phyloP scores from a whole-genome alignment of 306 rosid species.

The Acacia crassicarpa region DNA sequence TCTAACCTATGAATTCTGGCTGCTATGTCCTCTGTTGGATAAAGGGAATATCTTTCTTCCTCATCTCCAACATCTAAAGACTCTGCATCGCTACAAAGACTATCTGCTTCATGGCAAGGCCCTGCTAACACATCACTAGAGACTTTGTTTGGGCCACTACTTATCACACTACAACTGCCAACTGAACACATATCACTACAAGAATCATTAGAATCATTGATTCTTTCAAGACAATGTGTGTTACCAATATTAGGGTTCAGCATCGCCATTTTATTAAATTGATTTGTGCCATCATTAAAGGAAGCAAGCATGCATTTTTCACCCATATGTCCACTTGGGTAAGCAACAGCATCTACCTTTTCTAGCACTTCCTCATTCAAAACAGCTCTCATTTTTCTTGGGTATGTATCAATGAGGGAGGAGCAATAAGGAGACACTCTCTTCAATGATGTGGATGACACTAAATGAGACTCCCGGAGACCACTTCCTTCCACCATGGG shows the following conservation, averaged over 20 bases:
- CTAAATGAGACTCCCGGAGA: slow-evolving; percentile 41
- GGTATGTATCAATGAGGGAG: slow-evolving; percentile 40
- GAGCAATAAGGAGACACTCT: slow-evolving; percentile 47
- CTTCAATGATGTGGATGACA: slow-evolving; percentile 55
- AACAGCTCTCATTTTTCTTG: slow-evolving; percentile 56
- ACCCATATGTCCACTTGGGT: slow-evolving; percentile 62
- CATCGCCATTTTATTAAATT: slow-evolving; percentile 45
- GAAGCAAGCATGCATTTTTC: slow-evolving; percentile 58
- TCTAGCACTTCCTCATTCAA: slow-evolving; percentile 45
- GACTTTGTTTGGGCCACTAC: slow-evolving; percentile 41
- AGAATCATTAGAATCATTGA: slow-evolving; percentile 43
- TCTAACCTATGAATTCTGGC: slow-evolving; percentile 70
- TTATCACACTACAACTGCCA: slow-evolving; percentile 78
- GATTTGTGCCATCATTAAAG: slow-evolving; percentile 45
- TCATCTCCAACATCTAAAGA: slow-evolving; percentile 48
- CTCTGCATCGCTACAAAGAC: slow-evolving; percentile 64
- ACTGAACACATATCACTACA: slow-evolving; percentile 70
- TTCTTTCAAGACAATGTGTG: slow-evolving; percentile 49
- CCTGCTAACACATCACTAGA: slow-evolving; percentile 49
- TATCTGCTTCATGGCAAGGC: slow-evolving; percentile 50
- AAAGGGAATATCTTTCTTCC: slow-evolving; percentile 42
- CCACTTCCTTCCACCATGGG: slow-evolving; percentile 37
- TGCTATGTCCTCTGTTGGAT: slow-evolving; percentile 42
- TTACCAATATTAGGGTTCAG: slow-evolving; percentile 35
- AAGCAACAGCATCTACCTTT: slow-evolving; percentile 79